A percentile compares a stretch with the other conserved stretches of the same genome.
Conservation (phyloP, 2,329 filamentous ascomycete genomes). For the Elsinoe australis region DNA sequence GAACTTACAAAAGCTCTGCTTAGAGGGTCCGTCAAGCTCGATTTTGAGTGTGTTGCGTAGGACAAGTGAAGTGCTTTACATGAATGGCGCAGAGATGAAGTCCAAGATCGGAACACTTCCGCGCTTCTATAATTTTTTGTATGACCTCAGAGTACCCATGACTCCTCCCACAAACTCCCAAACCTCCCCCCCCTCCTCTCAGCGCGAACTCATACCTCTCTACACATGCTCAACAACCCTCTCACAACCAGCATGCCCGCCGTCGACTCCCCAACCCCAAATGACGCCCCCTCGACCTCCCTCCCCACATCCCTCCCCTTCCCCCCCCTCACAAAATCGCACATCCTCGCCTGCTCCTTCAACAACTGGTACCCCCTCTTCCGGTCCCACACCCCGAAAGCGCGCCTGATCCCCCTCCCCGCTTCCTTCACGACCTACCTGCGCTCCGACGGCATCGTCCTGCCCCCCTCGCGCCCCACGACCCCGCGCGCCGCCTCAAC, state of each 20-base stretch:
- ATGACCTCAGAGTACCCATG: neutral
- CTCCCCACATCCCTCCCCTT: constrained; percentile 52
- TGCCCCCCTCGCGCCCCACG: constrained; percentile 61
- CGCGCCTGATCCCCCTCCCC: constrained; percentile 71
- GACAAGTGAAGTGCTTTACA: neutral
- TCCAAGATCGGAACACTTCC: neutral
- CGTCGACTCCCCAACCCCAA: neutral
- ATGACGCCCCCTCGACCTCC: neutral
- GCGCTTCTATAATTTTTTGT: neutral
- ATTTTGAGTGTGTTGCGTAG: neutral
- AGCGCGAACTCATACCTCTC: neutral
- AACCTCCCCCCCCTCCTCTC: neutral
- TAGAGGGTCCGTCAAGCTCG: too few species aligned
- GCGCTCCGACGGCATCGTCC: constrained; percentile 81
- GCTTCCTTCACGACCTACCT: constrained; percentile 75
- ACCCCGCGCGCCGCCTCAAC: constrained; percentile 29
- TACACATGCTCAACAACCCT: neutral
- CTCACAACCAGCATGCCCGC: neutral
- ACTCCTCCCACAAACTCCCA: neutral
- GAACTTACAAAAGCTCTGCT: too few species aligned
- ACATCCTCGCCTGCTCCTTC: constrained; percentile 92
- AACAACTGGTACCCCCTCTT: constrained; percentile 70
- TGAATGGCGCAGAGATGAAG: neutral
- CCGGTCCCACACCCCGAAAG: constrained; percentile 72
- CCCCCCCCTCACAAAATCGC: constrained; percentile 71